A percentile compares a stretch with the other conserved stretches of the same genome.
These are phyloP conservation scores for Calonectria pauciramosa DNA, from an alignment of 2,329 filamentous ascomycete species.

Conservation along the genomic window DNA sequence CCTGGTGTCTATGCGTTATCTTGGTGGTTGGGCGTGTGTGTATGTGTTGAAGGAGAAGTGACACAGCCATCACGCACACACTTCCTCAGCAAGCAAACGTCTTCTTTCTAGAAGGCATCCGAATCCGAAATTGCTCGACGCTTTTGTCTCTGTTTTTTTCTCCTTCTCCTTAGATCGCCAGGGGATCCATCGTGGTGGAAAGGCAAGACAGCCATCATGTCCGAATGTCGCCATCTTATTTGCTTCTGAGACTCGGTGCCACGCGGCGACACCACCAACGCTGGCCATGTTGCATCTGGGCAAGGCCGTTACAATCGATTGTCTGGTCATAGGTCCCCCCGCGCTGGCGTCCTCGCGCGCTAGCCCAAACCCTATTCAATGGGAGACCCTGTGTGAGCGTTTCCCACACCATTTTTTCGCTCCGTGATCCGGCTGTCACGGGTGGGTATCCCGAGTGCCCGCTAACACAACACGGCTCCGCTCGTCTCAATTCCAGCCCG, in stretches of 20 bases:
- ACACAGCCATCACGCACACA: background rate
- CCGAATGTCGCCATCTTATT: background rate
- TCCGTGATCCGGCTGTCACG: background rate
- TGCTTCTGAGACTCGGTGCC: conserved; percentile 3
- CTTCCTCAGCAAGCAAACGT: background rate
- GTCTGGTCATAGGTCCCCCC: background rate
- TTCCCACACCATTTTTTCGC: background rate
- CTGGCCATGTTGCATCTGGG: background rate
- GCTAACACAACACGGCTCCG: background rate
- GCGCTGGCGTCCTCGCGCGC: background rate
- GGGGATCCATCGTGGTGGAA: background rate
- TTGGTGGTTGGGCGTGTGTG: too few relatives aligned
- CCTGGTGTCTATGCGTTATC: too few relatives aligned
- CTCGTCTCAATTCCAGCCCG: background rate
- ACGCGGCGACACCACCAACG: background rate
- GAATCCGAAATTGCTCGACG: background rate
- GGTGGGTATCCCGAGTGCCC: background rate
- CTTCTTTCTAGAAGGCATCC: background rate
- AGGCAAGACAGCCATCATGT: background rate
- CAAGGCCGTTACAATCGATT: background rate
- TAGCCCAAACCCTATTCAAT: conserved; percentile 8
- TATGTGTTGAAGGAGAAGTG: background rate
- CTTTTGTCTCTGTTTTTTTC: background rate
- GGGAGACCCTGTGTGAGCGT: background rate
- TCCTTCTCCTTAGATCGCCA: background rate